Evolutionary conservation across 495 filamentous ascomycete genomes (phyloP).

Genomic region (Hypomontagnella submonticulosa): DNA sequence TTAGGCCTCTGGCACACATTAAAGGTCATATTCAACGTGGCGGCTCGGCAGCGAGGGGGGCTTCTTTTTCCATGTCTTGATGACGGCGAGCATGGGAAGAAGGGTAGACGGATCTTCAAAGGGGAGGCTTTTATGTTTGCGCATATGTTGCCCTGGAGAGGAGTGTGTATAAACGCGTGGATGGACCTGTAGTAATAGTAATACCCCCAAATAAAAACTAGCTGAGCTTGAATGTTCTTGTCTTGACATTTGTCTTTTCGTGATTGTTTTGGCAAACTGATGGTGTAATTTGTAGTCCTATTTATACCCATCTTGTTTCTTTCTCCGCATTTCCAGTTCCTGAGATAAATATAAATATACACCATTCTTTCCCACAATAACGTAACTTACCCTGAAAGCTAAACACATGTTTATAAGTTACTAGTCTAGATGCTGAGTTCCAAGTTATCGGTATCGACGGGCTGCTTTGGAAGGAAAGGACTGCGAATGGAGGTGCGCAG

Average conservation of each 20-base stretch:
- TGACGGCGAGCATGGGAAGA: not conserved
- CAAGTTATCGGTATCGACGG: too few relatives aligned
- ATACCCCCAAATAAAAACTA: conserved; percentile 44
- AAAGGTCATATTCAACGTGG: conserved; percentile 24
- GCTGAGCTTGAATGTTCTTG: conserved; percentile 38
- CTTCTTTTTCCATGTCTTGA: conserved; percentile 1
- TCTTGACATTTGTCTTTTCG: not conserved
- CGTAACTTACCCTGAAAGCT: too few relatives aligned
- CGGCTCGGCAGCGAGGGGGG: conserved; percentile 19
- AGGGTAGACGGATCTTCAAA: not conserved
- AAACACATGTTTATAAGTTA: too few relatives aligned
- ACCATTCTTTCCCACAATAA: too few relatives aligned
- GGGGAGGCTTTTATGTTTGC: conserved; percentile 1
- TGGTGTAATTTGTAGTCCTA: too few relatives aligned
- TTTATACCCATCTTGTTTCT: too few relatives aligned
- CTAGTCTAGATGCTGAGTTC: too few relatives aligned
- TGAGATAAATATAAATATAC: too few relatives aligned
- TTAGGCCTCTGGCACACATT: conserved; percentile 12
- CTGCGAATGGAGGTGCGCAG: too few relatives aligned
- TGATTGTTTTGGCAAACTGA: not conserved
- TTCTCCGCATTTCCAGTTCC: too few relatives aligned
- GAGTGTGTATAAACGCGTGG: conserved; percentile 36
- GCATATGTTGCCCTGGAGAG: not conserved
- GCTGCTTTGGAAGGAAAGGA: too few relatives aligned
- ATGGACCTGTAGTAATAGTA: conserved; percentile 49